A percentile compares a stretch with the other conserved stretches of the same genome.
These are phyloP conservation scores for Santalum album DNA, from an alignment of 164 flowering plant species.

Conservation along the genomic window DNA sequence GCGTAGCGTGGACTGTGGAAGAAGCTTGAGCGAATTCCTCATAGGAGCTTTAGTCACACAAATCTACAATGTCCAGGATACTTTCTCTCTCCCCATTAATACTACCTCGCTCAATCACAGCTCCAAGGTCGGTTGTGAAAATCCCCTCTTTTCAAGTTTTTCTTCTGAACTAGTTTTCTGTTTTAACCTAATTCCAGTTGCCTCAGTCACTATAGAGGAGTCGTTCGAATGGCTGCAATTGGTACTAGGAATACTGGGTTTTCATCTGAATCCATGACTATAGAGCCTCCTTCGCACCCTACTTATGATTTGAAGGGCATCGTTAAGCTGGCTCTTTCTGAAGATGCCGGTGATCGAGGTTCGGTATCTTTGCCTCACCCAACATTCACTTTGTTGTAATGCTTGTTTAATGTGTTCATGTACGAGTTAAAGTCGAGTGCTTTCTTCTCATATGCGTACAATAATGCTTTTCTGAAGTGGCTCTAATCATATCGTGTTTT, in stretches of 20 bases:
- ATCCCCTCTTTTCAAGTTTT: too few relatives aligned
- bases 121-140: too few relatives aligned
- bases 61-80: constrained; percentile 8
- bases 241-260: constrained; percentile 11
- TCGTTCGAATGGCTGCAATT: constrained; percentile 27
- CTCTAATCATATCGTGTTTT: too few relatives aligned
- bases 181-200: background rate
- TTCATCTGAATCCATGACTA: constrained; percentile 21
- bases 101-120: too few relatives aligned
- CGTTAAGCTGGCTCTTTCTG: constrained; percentile 70
- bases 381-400: background rate
- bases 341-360: constrained; percentile 71
- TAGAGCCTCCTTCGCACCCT: constrained; percentile 65
- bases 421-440: background rate
- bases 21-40: too few relatives aligned
- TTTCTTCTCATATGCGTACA: background rate
- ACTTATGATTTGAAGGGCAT: constrained; percentile 69
- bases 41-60: background rate
- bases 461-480: background rate
- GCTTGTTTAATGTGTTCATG: background rate
- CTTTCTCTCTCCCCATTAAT: constrained; percentile 3
- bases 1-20: too few relatives aligned
- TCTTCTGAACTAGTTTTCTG: too few relatives aligned
- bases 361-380: background rate
- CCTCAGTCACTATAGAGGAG: constrained; percentile 11